A percentile compares a stretch with the other conserved stretches of the same genome.
Evolutionary conservation across 208 protist genomes (phyloP).

Genomic region (Trypanosoma vivax): DNA sequence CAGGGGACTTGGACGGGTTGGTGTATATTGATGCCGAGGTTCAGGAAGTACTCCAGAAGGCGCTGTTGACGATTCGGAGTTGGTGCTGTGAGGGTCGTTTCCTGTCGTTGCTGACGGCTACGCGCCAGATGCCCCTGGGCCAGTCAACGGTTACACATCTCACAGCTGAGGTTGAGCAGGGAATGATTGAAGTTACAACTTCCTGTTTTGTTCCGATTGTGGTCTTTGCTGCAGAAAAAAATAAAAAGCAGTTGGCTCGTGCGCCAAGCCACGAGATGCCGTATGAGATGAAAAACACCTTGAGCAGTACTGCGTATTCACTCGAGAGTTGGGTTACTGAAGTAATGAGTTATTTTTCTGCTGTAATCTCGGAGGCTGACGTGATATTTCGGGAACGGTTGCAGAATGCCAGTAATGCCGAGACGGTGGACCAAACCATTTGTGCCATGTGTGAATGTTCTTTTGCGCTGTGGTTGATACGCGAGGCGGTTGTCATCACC

Average conservation of each 20-base stretch:
- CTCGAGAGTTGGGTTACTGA: background rate
- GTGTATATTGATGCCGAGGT: background rate
- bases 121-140: background rate
- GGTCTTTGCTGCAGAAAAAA: background rate
- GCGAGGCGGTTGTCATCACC: slow-evolving; percentile 11
- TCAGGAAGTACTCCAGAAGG: background rate
- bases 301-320: no score
- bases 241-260: no score
- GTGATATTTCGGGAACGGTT: background rate
- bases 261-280: no score
- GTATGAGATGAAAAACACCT: no score
- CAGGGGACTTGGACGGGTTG: no score
- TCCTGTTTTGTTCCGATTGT: background rate
- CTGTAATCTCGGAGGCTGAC: background rate
- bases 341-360: background rate
- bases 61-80: background rate
- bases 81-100: background rate
- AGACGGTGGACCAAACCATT: background rate
- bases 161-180: background rate
- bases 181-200: background rate
- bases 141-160: background rate
- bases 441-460: background rate
- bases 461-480: slow-evolving; percentile 14
- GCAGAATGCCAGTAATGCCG: no score
- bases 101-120: background rate